Evolutionary conservation across 768 basidiomycete genomes (phyloP).

Genomic region (Termitomyces sp.): DNA sequence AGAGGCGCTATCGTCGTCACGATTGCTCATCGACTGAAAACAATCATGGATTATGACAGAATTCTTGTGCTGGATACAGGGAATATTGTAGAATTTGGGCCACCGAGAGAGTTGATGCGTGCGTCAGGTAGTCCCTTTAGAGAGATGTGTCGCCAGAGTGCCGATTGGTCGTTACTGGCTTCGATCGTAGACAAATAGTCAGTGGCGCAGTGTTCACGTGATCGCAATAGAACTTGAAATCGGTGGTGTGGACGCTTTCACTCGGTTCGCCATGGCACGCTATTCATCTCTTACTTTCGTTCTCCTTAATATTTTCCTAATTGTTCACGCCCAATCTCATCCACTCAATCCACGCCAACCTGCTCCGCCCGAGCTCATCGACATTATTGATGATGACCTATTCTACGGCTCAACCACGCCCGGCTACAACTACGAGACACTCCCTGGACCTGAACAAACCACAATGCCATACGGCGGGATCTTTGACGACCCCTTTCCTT

Average conservation of each 20-base stretch:
- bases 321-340: slow-evolving; percentile 13
- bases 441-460: background rate
- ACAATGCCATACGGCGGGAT: slow-evolving; percentile 10
- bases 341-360: slow-evolving; percentile 4
- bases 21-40: slow-evolving; percentile 78
- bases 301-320: slow-evolving; percentile 7
- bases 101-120: slow-evolving; percentile 52
- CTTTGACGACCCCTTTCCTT: background rate
- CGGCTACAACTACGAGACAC: slow-evolving; percentile 6
- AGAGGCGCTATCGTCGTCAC: slow-evolving; percentile 71
- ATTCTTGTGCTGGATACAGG: slow-evolving; percentile 75
- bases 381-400: slow-evolving; percentile 12
- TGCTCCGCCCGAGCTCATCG: slow-evolving; percentile 4
- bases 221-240: slow-evolving; percentile 1
- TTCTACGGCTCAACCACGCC: slow-evolving; percentile 6
- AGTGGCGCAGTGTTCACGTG: slow-evolving; percentile 11
- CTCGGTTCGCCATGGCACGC: slow-evolving; percentile 9
- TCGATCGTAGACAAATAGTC: slow-evolving; percentile 15
- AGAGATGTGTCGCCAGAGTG: slow-evolving; percentile 64
- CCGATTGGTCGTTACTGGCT: slow-evolving; percentile 44
- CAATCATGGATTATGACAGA: slow-evolving; percentile 73
- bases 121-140: slow-evolving; percentile 58
- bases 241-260: background rate
- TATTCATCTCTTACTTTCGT: slow-evolving; percentile 1
- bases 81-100: slow-evolving; percentile 71